These are phyloP conservation scores for Diplodia seriata DNA, from an alignment of 2,329 filamentous ascomycete species.

Conservation along the genomic window DNA sequence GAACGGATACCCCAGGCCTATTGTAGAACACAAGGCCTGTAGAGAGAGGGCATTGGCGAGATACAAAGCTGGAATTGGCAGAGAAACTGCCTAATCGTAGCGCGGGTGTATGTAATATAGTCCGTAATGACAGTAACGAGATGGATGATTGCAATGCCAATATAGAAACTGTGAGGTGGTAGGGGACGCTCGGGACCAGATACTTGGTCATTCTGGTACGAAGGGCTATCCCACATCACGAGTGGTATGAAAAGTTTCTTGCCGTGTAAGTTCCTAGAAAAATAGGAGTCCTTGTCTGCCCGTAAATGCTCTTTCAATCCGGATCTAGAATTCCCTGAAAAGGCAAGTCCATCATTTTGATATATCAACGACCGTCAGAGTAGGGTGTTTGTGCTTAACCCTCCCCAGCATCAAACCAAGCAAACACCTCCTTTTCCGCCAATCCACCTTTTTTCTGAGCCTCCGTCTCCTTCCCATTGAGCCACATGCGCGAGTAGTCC, in stretches of 20 bases:
- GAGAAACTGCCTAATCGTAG: slow-evolving; percentile 51
- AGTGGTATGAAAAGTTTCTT: too few species aligned
- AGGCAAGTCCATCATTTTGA: too few species aligned
- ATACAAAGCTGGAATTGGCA: slow-evolving; percentile 71
- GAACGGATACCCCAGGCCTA: slow-evolving; percentile 74
- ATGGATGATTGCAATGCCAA: neutral
- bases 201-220: too few species aligned
- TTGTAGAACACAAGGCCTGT: slow-evolving; percentile 75
- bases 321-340: too few species aligned
- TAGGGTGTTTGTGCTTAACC: slow-evolving; percentile 33
- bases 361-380: too few species aligned
- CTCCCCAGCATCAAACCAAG: slow-evolving; percentile 46
- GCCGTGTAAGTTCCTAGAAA: too few species aligned
- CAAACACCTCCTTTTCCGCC: slow-evolving; percentile 44
- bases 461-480: slow-evolving; percentile 41
- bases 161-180: neutral
- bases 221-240: too few species aligned
- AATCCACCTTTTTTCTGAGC: slow-evolving; percentile 43
- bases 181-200: too few species aligned
- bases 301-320: too few species aligned
- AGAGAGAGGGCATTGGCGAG: slow-evolving; percentile 71
- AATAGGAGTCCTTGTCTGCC: too few species aligned
- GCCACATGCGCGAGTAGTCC: slow-evolving; percentile 50
- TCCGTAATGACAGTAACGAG: neutral
- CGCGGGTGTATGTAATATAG: neutral